These are phyloP conservation scores for Torrubiellomyces zombiae DNA, from an alignment of 2,329 filamentous ascomycete genomes.

Conservation along the genomic window DNA sequence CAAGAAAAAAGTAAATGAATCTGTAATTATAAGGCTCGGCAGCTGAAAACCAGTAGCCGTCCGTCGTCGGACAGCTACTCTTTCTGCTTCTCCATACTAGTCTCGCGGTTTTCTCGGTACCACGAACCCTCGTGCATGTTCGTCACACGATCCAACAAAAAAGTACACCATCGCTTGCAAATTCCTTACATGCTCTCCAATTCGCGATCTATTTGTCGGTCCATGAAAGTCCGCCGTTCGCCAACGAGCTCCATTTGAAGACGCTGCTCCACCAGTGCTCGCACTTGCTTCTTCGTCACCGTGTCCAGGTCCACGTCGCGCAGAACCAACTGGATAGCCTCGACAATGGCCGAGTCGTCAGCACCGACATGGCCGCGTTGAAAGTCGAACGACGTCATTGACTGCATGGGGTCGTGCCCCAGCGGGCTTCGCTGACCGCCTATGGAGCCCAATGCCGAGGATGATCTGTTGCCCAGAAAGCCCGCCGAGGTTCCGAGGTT, in stretches of 20 bases:
- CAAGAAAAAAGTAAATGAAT: too few species aligned
- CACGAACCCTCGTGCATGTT: too few species aligned
- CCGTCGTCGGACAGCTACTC: too few species aligned
- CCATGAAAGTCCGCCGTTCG: constrained; percentile 77
- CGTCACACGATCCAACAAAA: too few species aligned
- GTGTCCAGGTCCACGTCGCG: constrained; percentile 82
- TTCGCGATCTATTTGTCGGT: constrained; percentile 83
- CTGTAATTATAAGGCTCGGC: too few species aligned
- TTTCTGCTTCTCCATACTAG: too few species aligned
- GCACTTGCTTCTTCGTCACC: constrained; percentile 96
- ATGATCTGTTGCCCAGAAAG: constrained; percentile 19
- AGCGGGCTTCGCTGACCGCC: constrained; percentile 31
- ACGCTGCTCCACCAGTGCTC: constrained; percentile 81
- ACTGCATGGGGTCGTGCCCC: constrained; percentile 29
- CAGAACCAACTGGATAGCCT: constrained; percentile 70
- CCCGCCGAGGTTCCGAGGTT: constrained; percentile 28
- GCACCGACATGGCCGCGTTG: constrained; percentile 46
- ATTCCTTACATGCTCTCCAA: constrained; percentile 68
- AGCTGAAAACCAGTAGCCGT: too few species aligned
- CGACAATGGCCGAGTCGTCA: constrained; percentile 64
- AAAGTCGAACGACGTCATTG: constrained; percentile 42
- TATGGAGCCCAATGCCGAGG: constrained; percentile 28
- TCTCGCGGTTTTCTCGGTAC: too few species aligned
- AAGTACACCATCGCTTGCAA: neutral
- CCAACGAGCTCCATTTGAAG: constrained; percentile 77